Conservation (phyloP, 352 stramenopile species). For the Globisporangium cederbergense region DNA sequence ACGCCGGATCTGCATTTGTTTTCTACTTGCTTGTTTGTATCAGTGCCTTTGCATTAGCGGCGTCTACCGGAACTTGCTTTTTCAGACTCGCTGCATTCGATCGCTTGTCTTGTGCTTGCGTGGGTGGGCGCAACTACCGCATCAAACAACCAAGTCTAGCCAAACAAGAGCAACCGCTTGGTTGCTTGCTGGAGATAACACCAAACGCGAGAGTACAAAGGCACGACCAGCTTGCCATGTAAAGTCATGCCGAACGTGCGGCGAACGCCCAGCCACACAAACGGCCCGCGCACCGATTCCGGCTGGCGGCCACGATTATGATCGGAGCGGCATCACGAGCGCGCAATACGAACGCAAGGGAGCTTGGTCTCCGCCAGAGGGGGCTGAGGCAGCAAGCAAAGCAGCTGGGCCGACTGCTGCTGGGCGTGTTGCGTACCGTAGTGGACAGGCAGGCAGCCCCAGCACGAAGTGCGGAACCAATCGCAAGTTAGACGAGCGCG, state of each 20-base stretch:
- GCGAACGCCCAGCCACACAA: background rate
- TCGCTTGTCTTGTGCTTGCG: background rate
- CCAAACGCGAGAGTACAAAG: background rate
- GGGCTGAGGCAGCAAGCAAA: background rate
- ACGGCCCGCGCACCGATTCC: background rate
- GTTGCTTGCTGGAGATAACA: background rate
- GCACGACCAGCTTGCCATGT: background rate
- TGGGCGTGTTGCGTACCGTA: background rate
- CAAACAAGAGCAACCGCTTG: background rate
- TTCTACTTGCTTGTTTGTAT: background rate
- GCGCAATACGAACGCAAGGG: background rate
- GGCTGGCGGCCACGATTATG: slow-evolving; percentile 4
- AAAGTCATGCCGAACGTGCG: slow-evolving; percentile 5
- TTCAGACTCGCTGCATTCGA: background rate
- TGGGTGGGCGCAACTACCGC: background rate
- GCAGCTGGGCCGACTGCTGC: background rate
- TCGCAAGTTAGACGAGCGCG: background rate
- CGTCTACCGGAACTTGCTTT: background rate
- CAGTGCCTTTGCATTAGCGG: background rate
- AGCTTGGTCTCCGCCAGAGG: background rate
- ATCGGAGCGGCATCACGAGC: slow-evolving; percentile 1
- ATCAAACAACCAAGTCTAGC: background rate
- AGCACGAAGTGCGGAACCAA: slow-evolving; percentile 18
- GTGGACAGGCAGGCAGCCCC: slow-evolving; percentile 4
- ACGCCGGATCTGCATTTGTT: background rate